phyloP scores from a whole-genome alignment of 2,329 filamentous ascomycete species.

The Verticillium klebahnii region DNA sequence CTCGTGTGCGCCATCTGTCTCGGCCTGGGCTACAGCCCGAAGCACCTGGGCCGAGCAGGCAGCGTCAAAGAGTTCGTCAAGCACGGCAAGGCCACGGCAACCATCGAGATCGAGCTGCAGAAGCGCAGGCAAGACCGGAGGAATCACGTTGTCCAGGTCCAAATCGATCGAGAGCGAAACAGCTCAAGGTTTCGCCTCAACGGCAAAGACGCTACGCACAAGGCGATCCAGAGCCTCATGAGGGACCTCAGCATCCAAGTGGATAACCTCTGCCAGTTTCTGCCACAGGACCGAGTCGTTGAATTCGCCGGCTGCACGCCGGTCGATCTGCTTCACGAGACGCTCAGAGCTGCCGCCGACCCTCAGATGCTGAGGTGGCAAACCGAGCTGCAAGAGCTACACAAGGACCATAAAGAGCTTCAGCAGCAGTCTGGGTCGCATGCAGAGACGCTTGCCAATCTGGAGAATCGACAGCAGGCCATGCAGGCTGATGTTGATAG shows the following conservation, averaged over 20 bases:
- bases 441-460: constrained; percentile 56
- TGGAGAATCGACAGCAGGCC: constrained; percentile 69
- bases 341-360: constrained; percentile 81
- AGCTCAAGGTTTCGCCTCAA: constrained; percentile 76
- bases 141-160: constrained; percentile 72
- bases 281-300: constrained; percentile 92
- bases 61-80: constrained; percentile 89
- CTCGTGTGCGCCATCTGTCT: constrained; percentile 95
- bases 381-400: constrained; percentile 64
- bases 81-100: constrained; percentile 71
- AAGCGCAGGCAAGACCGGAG: constrained; percentile 49
- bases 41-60: constrained; percentile 80
- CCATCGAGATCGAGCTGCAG: constrained; percentile 87
- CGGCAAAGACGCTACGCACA: constrained; percentile 56
- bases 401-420: constrained; percentile 63
- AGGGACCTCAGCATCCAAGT: constrained; percentile 82
- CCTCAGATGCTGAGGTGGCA: constrained; percentile 78
- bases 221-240: constrained; percentile 63
- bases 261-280: constrained; percentile 95
- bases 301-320: constrained; percentile 86
- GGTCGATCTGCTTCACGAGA: constrained; percentile 77
- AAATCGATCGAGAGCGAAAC: constrained; percentile 79
- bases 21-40: constrained; percentile 78
- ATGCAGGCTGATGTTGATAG: constrained; percentile 81
- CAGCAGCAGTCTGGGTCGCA: constrained; percentile 55